Conservation (phyloP, 352 stramenopile genomes). For the Phytophthora pseudosyringae region DNA sequence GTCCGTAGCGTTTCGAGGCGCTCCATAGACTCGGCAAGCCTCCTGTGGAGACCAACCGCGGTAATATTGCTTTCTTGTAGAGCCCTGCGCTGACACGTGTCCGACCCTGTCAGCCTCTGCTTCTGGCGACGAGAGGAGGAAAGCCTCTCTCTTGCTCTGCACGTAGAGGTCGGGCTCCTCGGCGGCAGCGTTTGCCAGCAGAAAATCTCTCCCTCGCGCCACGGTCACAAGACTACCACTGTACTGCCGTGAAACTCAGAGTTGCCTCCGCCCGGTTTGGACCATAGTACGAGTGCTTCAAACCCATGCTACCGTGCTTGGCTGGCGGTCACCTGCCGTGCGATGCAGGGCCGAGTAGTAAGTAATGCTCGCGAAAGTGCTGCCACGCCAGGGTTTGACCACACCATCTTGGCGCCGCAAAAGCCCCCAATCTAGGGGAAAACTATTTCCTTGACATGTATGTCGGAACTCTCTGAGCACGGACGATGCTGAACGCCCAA, state of each 20-base stretch:
- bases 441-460: conserved; percentile 19
- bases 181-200: not conserved
- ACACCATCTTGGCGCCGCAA: not conserved
- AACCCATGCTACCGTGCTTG: too few species aligned
- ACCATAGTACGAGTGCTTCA: too few species aligned
- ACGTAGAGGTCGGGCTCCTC: not conserved
- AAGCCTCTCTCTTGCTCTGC: not conserved
- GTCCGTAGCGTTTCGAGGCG: conserved; percentile 5
- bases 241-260: too few species aligned
- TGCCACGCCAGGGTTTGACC: conserved; percentile 1
- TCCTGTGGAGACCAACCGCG: conserved; percentile 5
- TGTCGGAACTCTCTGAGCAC: not conserved
- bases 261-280: too few species aligned
- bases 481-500: not conserved
- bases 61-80: not conserved
- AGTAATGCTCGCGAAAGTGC: conserved; percentile 3
- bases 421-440: not conserved
- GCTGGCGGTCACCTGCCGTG: not conserved
- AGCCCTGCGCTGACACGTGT: not conserved
- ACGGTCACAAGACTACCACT: too few species aligned
- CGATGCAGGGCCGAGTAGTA: not conserved
- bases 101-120: not conserved
- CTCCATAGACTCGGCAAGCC: not conserved
- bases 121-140: not conserved
- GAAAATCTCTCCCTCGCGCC: not conserved